Evolutionary conservation across 1,284 basidiomycete genomes (phyloP).

Genomic region (Coniferiporia weirii): DNA sequence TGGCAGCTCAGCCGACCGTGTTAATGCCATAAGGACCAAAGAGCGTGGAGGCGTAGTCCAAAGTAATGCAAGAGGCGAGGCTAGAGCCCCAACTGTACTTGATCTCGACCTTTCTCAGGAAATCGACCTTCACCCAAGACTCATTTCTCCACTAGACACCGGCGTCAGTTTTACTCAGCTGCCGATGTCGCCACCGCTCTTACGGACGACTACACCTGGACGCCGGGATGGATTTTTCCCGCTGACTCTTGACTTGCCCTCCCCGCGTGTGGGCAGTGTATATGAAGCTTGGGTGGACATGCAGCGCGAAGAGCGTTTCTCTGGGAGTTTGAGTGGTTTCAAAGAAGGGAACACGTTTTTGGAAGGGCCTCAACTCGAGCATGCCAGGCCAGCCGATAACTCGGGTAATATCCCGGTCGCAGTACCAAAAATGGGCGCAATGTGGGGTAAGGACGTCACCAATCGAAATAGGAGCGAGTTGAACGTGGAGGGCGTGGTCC

Average conservation of each 20-base stretch:
- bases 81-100: no score
- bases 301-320: slow-evolving; percentile 1
- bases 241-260: slow-evolving; percentile 2
- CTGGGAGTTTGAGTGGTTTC: neutral
- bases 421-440: neutral
- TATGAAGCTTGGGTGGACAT: neutral
- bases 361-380: neutral
- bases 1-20: no score
- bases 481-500: neutral
- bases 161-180: neutral
- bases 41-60: no score
- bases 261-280: slow-evolving; percentile 1
- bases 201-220: neutral
- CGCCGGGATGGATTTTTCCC: neutral
- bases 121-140: no score
- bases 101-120: no score
- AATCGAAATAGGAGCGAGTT: neutral
- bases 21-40: no score
- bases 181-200: neutral
- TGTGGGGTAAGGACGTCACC: neutral
- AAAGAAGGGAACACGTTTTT: neutral
- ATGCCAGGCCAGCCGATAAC: neutral
- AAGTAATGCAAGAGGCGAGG: no score
- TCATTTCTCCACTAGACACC: no score
- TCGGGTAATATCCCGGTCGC: neutral